A percentile compares a stretch with the other conserved stretches of the same genome.
phyloP scores from a whole-genome alignment of 129 eudicot genomes.

The Apium graveolens region DNA sequence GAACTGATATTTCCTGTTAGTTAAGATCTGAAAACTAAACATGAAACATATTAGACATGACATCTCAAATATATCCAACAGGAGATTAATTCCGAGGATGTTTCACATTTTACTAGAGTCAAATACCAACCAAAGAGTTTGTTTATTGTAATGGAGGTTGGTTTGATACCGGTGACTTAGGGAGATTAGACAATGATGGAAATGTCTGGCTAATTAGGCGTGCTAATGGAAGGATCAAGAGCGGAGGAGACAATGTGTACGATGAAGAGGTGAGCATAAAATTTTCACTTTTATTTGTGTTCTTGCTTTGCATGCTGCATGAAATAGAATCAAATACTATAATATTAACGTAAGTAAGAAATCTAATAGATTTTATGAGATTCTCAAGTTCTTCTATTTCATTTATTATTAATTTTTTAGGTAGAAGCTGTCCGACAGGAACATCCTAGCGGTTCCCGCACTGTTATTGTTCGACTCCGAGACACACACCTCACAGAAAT shows the following conservation, averaged over 20 bases:
- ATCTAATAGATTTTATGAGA: background rate
- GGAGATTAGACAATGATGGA: slow-evolving; percentile 73
- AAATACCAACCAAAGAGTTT: slow-evolving; percentile 10
- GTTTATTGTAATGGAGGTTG: slow-evolving; percentile 38
- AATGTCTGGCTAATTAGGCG: slow-evolving; percentile 98
- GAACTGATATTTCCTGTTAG: too few relatives aligned
- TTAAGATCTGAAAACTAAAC: too few relatives aligned
- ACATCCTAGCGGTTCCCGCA: too few relatives aligned
- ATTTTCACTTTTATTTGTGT: background rate
- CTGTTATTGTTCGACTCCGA: too few relatives aligned
- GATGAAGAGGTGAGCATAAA: slow-evolving; percentile 67
- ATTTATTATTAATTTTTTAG: slow-evolving; percentile 17
- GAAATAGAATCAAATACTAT: background rate
- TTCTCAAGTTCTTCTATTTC: background rate
- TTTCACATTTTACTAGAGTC: slow-evolving; percentile 59
- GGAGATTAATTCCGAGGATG: slow-evolving; percentile 30
- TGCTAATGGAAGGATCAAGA: slow-evolving; percentile 70
- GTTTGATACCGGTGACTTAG: slow-evolving; percentile 95
- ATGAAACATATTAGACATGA: too few relatives aligned
- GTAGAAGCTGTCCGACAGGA: too few relatives aligned
- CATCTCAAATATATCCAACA: too few relatives aligned
- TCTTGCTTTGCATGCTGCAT: background rate
- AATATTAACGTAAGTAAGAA: background rate
- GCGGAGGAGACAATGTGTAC: slow-evolving; percentile 87
- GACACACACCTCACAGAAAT: too few relatives aligned